Evolutionary conservation across 2,329 filamentous ascomycete species (phyloP), one percentile per base, ranked within the genome.

Genomic region (Cadophora sp.): DNA sequence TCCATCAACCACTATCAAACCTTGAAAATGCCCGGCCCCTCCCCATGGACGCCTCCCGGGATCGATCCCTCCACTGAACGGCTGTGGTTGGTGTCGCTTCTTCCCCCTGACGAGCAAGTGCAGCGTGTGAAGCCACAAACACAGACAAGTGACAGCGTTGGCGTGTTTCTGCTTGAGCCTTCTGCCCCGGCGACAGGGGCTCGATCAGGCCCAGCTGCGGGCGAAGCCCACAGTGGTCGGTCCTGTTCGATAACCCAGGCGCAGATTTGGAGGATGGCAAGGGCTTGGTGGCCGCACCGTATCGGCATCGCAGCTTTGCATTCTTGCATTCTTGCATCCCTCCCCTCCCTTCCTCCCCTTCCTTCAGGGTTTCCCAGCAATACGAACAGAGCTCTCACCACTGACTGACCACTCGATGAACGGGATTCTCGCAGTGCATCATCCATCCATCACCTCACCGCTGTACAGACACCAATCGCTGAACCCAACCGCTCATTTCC

Each of bases 101-200:
- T 6, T 6, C 6, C 30, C 24, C 30, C 16, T 58, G 55, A 39
- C 33, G 22, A 30, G 30, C 18, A 9, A 13, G 33, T 13, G n/a
- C 27, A 22, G 7, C 53, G 5, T 41, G 33, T 41, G 55, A 58
- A 58, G 55, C 55, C 55, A 24, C 33, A 39, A 14, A 9, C 20
- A 43, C 55, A 43, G 20, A 24, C 2, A 27, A 41, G 55, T 58
- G 20, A 41, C 43, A 41, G 55, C 50, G 51, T 36, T 66, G 56
- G 68, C 62, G 68, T 70, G 68, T 70, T 70, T 70, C 68, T 59
- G 65, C 53, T 70, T 70, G 64, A 70, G 64, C 62, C 62, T 36
- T 64, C 36, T 1, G 22, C 47, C n/a, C 45, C 36, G 63, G 45
- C 9, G 55, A 43, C 51, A 51, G 59, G 33, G 51, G 53, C 41